Percentiles rank a stretch among this genome's conserved stretches.
Conservation (phyloP, 225 moss, liverwort and hornwort species). For the Climacium dendroides region DNA sequence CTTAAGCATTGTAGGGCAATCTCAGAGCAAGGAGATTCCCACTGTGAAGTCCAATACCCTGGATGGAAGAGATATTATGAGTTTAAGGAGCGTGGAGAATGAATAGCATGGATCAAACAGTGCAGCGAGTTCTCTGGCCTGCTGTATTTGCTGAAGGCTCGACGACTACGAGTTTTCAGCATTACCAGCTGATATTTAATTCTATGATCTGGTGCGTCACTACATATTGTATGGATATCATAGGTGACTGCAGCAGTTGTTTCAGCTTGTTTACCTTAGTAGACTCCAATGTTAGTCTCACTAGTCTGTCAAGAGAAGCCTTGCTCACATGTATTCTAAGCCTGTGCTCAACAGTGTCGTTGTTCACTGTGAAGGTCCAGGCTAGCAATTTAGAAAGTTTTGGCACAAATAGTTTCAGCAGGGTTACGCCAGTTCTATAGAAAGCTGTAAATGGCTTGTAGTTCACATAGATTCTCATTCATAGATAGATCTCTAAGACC, state of each 20-base stretch:
- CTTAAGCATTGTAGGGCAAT: slow-evolving; percentile 8
- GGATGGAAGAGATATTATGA: not conserved
- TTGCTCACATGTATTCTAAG: slow-evolving; percentile 19
- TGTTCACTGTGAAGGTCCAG: not conserved
- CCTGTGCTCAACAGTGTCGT: not conserved
- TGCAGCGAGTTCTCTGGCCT: no score
- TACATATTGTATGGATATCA: not conserved
- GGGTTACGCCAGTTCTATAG: not conserved
- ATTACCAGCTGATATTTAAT: not conserved
- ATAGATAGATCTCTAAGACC: slow-evolving; percentile 8
- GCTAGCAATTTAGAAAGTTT: not conserved
- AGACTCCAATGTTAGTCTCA: not conserved
- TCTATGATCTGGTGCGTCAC: not conserved
- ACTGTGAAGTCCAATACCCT: not conserved
- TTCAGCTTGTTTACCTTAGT: not conserved
- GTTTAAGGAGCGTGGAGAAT: not conserved
- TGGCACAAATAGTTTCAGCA: not conserved
- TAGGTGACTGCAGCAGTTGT: not conserved
- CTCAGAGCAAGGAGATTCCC: not conserved
- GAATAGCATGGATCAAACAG: no score
- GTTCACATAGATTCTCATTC: not conserved
- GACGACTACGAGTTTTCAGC: not conserved
- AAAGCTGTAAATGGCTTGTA: slow-evolving; percentile 11
- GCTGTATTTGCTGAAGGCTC: no score
- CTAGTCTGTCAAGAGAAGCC: not conserved